Evolutionary conservation across 176 grass and related monocot species (phyloP).

Genomic region (Eremochloa ophiuroides): DNA sequence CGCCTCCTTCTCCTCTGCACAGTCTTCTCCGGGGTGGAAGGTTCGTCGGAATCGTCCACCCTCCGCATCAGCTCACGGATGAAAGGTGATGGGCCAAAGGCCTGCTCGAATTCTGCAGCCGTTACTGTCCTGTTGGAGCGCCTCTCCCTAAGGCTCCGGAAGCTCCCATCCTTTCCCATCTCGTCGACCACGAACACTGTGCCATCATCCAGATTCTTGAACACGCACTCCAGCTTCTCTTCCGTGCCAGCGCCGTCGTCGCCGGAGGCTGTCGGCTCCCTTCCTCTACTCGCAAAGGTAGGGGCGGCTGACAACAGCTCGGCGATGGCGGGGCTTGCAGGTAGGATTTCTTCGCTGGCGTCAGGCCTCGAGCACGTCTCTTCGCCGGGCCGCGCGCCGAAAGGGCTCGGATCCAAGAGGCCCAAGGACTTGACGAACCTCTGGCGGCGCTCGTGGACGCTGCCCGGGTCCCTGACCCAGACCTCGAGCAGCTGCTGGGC

Average conservation of each 20-base stretch:
- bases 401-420: slow-evolving; percentile 31
- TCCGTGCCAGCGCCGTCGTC: background rate
- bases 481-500: slow-evolving; percentile 34
- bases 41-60: slow-evolving; percentile 38
- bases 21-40: slow-evolving; percentile 26
- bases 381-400: background rate
- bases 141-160: slow-evolving; percentile 46
- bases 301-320: background rate
- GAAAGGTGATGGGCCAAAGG: slow-evolving; percentile 58
- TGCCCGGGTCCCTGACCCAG: slow-evolving; percentile 51
- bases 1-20: slow-evolving; percentile 15
- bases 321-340: background rate
- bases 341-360: slow-evolving; percentile 28
- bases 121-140: slow-evolving; percentile 55
- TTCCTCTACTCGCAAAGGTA: background rate
- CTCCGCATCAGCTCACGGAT: slow-evolving; percentile 69
- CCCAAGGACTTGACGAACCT: slow-evolving; percentile 52
- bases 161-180: slow-evolving; percentile 61
- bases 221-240: slow-evolving; percentile 31
- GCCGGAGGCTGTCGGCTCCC: slow-evolving; percentile 16
- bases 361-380: slow-evolving; percentile 16
- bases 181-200: slow-evolving; percentile 64
- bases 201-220: slow-evolving; percentile 84
- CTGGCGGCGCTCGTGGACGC: slow-evolving; percentile 53
- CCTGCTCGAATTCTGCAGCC: slow-evolving; percentile 54